phyloP scores from a whole-genome alignment of 1,284 basidiomycete genomes.

The Tylopilus orsonianus region DNA sequence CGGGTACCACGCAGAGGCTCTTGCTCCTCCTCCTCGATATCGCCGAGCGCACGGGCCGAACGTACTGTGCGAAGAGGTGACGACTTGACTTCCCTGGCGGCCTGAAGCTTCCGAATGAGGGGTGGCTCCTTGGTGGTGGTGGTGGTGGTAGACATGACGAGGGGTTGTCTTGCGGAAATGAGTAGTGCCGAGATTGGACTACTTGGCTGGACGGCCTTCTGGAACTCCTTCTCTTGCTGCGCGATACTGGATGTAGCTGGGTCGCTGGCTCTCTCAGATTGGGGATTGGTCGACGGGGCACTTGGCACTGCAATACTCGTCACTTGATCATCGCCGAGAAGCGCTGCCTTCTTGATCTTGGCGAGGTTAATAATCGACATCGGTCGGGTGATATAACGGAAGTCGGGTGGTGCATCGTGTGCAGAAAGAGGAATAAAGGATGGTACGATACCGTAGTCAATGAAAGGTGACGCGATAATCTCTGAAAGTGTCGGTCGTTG shows the following conservation, averaged over 20 bases:
- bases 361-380: slow-evolving; percentile 73
- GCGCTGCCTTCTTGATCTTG: slow-evolving; percentile 56
- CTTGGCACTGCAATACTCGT: slow-evolving; percentile 42
- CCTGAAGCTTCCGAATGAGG: slow-evolving; percentile 55
- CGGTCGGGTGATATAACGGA: slow-evolving; percentile 61
- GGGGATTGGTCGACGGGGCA: slow-evolving; percentile 20
- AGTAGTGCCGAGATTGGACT: slow-evolving; percentile 92
- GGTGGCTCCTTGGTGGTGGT: slow-evolving; percentile 50
- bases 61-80: slow-evolving; percentile 40
- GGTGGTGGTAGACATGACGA: slow-evolving; percentile 64
- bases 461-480: slow-evolving; percentile 87
- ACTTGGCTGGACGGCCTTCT: slow-evolving; percentile 92
- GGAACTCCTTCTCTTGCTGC: slow-evolving; percentile 94
- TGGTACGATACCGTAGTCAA: slow-evolving; percentile 81
- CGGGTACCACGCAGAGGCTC: slow-evolving; percentile 35
- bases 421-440: slow-evolving; percentile 77
- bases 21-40: slow-evolving; percentile 51
- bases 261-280: slow-evolving; percentile 37
- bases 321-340: slow-evolving; percentile 62
- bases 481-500: slow-evolving; percentile 82
- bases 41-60: slow-evolving; percentile 42
- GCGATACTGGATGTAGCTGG: slow-evolving; percentile 60
- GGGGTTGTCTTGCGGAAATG: slow-evolving; percentile 84
- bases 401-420: slow-evolving; percentile 74
- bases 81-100: slow-evolving; percentile 39